Evolutionary conservation across 257 asterid genomes (phyloP).

Genomic region (Mentha longifolia): DNA sequence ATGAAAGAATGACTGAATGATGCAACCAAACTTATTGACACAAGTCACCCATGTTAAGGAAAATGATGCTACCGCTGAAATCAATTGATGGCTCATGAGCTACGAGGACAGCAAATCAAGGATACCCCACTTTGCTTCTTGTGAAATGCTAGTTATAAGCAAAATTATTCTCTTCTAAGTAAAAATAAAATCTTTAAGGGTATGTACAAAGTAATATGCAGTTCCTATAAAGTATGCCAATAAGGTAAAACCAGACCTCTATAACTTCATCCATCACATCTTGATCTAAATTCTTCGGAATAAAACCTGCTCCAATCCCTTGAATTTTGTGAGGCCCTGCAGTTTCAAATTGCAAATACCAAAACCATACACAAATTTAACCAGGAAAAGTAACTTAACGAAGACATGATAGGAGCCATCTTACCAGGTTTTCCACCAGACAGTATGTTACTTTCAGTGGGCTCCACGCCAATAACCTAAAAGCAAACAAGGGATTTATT

Average conservation of each 20-base stretch:
- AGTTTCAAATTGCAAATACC: constrained; percentile 69
- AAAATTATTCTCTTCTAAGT: not conserved
- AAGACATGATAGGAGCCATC: constrained; percentile 43
- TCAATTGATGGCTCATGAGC: not conserved
- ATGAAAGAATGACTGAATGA: constrained; percentile 12
- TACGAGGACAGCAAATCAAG: not conserved
- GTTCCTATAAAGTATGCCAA: constrained; percentile 16
- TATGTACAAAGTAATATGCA: constrained; percentile 1
- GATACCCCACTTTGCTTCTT: not conserved
- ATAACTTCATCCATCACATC: constrained; percentile 94
- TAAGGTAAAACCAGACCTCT: constrained; percentile 56
- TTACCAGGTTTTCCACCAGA: constrained; percentile 99
- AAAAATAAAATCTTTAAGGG: not conserved
- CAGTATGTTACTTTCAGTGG: constrained; percentile 85
- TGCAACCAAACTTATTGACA: not conserved
- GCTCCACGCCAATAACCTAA: constrained; percentile 96
- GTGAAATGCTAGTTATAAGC: not conserved
- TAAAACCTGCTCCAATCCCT: constrained; percentile 99
- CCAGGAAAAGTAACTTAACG: constrained; percentile 35
- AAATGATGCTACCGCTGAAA: constrained; percentile 1
- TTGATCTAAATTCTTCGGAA: constrained; percentile 91
- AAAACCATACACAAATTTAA: constrained; percentile 54
- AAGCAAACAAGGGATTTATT: constrained; percentile 8
- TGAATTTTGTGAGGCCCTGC: constrained; percentile 99
- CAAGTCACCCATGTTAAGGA: constrained; percentile 14